Evolutionary conservation across 257 asterid genomes (phyloP), one percentile per base, ranked within the genome.

Genomic region (Solanum paucissectum): DNA sequence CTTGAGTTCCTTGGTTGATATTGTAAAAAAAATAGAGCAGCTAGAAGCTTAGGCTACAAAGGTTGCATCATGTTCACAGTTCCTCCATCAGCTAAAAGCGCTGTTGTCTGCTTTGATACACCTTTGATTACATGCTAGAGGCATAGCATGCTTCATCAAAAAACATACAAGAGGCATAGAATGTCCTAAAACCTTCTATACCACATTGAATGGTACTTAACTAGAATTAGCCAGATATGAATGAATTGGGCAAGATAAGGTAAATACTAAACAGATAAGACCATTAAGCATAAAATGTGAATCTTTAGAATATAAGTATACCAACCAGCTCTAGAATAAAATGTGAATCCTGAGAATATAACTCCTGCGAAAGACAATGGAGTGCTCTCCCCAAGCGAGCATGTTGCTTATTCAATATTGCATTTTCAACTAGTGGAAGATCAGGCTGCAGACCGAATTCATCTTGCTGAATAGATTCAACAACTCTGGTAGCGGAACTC

Each of bases 361-460:
- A 87, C 93, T 97, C 99, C 76, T 95, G 98, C 46, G 99, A 96
- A 83, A 97, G 98, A 91, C 99, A 97, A 86, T 96, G 98, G 75
- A 97, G 99, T 83, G 99, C 99, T 91, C 99, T 95, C 88, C 99
- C 99, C 87, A 97, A 88, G 79, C 99, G 96, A 88, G 99, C 96
- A 91, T 97, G 99, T 90, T 96, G 99, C 95, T 97, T 97, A 93
- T 91, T 92, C 92, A 97, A 91, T 95, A 97, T 91, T 87, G 40
- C 93, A 88, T 87, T 95, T 88, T 96, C 98, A 81, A 89, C 83
- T 81, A 85, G 93, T n/a, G 98, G 94, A 90, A 92, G 89, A 88
- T 87, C 85, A 84, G 91, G 92, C 94, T 90, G 93, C 23, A 96
- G 91, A 90, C 99, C 99, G 89, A 97, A 96, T 92, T 97, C 99